Evolutionary conservation across 2,329 filamentous ascomycete species (phyloP).

Genomic region (Claviceps sp.): DNA sequence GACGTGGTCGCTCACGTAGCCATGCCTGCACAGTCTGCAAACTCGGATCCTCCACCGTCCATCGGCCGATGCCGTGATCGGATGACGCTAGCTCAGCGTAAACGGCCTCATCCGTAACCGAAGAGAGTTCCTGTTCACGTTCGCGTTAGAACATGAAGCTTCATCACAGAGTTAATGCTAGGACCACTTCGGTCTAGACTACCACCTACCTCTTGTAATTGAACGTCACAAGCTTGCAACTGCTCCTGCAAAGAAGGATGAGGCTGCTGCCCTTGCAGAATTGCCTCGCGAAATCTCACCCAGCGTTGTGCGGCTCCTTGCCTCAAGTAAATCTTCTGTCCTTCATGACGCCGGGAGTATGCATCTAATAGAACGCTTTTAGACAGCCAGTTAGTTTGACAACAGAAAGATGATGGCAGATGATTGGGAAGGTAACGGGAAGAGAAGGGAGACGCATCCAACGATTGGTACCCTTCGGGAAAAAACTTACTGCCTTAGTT

Average conservation of each 20-base stretch:
- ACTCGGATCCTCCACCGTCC: slow-evolving; percentile 49
- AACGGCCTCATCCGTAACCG: slow-evolving; percentile 44
- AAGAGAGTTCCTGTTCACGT: slow-evolving; percentile 37
- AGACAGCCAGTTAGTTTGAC: neutral
- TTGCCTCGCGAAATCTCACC: slow-evolving; percentile 38
- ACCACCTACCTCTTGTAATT: slow-evolving; percentile 43
- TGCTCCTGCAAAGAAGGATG: slow-evolving; percentile 32
- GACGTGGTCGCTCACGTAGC: slow-evolving; percentile 28
- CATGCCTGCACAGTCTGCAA: slow-evolving; percentile 44
- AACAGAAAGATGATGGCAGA: too few relatives aligned
- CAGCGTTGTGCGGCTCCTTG: slow-evolving; percentile 47
- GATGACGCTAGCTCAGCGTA: slow-evolving; percentile 40
- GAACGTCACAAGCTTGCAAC: slow-evolving; percentile 40
- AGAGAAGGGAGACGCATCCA: neutral
- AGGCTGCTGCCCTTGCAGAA: slow-evolving; percentile 39
- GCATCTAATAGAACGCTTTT: slow-evolving; percentile 46
- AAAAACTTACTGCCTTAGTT: slow-evolving; percentile 43
- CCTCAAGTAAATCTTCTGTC: slow-evolving; percentile 49
- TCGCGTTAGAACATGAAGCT: neutral
- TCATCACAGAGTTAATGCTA: neutral
- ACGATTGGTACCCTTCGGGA: neutral
- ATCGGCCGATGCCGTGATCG: slow-evolving; percentile 43
- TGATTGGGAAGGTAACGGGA: too few relatives aligned
- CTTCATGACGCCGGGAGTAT: slow-evolving; percentile 47
- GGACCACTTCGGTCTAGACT: neutral